A percentile compares a stretch with the other conserved stretches of the same genome.
Conservation (phyloP, 371 early-diverging fungal genomes). For the Zychaea mexicana region DNA sequence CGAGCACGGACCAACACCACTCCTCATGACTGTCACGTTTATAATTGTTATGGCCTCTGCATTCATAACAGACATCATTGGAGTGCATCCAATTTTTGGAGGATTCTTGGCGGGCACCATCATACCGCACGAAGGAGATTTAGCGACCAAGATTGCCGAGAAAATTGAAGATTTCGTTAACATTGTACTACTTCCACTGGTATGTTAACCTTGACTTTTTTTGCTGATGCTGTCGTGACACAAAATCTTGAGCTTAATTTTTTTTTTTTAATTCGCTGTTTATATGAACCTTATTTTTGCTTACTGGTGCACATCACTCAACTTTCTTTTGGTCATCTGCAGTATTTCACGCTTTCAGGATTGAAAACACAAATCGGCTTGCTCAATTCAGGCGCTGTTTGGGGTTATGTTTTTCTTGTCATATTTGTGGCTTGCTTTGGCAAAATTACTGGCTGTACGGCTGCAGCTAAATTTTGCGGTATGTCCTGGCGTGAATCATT, state of each 20-base stretch:
- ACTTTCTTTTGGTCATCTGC: conserved; percentile 18
- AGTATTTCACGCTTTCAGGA: conserved; percentile 92
- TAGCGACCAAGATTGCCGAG: conserved; percentile 85
- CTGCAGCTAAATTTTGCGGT: conserved; percentile 69
- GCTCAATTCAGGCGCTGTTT: conserved; percentile 68
- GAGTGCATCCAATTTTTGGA: conserved; percentile 93
- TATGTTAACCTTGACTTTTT: conserved; percentile 29
- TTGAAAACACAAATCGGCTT: conserved; percentile 84
- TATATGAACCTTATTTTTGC: too few species aligned
- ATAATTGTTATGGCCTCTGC: conserved; percentile 66
- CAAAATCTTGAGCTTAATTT: neutral
- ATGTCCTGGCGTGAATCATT: conserved; percentile 83
- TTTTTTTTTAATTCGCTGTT: too few species aligned
- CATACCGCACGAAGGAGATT: conserved; percentile 87
- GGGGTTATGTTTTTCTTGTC: conserved; percentile 82
- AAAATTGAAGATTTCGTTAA: conserved; percentile 91
- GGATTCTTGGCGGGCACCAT: conserved; percentile 87
- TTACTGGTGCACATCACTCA: neutral
- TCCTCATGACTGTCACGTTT: conserved; percentile 70
- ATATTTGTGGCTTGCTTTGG: conserved; percentile 82
- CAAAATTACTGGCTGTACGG: conserved; percentile 84
- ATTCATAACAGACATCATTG: conserved; percentile 85
- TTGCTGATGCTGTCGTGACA: too few species aligned
- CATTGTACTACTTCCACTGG: conserved; percentile 86
- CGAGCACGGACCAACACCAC: conserved; percentile 63